Evolutionary conservation across 78 protist genomes (phyloP).

Genomic region (Chrysochromulina parva): DNA sequence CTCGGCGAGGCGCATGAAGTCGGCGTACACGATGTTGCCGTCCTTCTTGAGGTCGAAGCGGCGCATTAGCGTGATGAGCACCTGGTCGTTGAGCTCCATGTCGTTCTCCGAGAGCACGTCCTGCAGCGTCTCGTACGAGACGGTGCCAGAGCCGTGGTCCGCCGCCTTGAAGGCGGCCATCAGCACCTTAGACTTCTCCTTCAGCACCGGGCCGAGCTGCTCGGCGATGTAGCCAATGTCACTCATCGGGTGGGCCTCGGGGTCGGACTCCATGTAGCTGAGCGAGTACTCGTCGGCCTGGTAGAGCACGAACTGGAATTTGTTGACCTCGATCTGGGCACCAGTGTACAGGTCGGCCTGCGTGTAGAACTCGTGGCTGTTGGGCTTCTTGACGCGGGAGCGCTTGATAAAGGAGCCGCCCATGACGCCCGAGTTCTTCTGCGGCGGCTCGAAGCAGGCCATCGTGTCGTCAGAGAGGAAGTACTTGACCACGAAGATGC

Average conservation of each 20-base stretch:
- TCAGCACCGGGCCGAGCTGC: neutral
- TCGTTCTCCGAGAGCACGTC: neutral
- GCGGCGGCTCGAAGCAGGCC: constrained; percentile 61
- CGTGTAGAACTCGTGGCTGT: neutral
- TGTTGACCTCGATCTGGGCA: neutral
- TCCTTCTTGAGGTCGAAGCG: neutral
- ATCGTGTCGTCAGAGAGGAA: constrained; percentile 64
- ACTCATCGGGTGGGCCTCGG: neutral
- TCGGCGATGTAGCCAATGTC: neutral
- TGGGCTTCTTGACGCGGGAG: neutral
- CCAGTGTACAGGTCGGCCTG: neutral
- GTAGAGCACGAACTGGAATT: neutral
- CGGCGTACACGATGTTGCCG: neutral
- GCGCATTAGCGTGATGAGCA: constrained; percentile 12
- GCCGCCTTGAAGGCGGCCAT: neutral
- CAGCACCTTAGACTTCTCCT: neutral
- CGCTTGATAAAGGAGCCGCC: constrained; percentile 69
- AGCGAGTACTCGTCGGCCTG: constrained; percentile 38
- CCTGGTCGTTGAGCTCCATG: constrained; percentile 15
- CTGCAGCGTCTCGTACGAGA: neutral
- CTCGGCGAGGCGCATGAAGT: too few species aligned
- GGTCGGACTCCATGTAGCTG: neutral
- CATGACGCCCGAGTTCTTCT: constrained; percentile 64
- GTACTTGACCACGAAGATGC: constrained; percentile 68
- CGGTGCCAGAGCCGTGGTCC: neutral